phyloP scores from a whole-genome alignment of 208 protist genomes.

The Trypanosoma congolense region DNA sequence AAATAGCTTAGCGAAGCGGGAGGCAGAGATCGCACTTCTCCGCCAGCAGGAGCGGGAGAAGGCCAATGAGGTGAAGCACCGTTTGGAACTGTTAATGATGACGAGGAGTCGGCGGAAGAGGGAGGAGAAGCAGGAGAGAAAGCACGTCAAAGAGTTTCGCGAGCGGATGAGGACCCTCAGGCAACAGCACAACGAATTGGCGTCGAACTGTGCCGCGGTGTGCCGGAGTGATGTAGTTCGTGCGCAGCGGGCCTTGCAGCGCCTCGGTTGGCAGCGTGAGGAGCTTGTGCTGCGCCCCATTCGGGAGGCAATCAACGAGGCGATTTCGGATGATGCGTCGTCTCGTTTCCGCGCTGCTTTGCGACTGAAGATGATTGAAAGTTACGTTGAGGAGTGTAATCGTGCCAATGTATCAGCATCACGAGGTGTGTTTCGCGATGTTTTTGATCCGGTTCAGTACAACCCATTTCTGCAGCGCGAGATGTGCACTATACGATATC shows the following conservation, averaged over 20 bases:
- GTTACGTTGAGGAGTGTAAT: constrained; percentile 19
- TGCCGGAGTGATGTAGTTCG: constrained; percentile 3
- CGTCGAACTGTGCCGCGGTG: constrained; percentile 6
- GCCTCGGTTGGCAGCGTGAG: constrained; percentile 21
- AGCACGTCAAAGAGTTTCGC: constrained; percentile 13
- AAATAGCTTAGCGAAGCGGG: background rate
- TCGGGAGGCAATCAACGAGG: constrained; percentile 14
- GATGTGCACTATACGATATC: constrained; percentile 11
- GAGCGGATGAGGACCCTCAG: constrained; percentile 12
- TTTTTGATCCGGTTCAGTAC: constrained; percentile 22
- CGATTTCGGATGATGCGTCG: constrained; percentile 6
- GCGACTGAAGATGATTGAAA: constrained; percentile 12
- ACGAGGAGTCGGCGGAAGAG: constrained; percentile 1
- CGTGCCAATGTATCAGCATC: background rate
- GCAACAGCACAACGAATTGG: constrained; percentile 8
- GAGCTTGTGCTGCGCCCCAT: constrained; percentile 23
- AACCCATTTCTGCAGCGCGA: constrained; percentile 12
- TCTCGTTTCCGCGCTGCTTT: background rate
- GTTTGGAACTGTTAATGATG: constrained; percentile 7
- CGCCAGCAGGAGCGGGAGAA: constrained; percentile 23
- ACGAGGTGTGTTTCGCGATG: constrained; percentile 20
- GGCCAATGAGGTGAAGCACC: constrained; percentile 10
- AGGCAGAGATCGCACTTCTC: constrained; percentile 13
- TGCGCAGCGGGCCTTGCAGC: constrained; percentile 11
- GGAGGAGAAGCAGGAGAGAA: constrained; percentile 8